Evolutionary conservation across 208 protist species (phyloP).

Genomic region (Acanthamoeba lenticulata): DNA sequence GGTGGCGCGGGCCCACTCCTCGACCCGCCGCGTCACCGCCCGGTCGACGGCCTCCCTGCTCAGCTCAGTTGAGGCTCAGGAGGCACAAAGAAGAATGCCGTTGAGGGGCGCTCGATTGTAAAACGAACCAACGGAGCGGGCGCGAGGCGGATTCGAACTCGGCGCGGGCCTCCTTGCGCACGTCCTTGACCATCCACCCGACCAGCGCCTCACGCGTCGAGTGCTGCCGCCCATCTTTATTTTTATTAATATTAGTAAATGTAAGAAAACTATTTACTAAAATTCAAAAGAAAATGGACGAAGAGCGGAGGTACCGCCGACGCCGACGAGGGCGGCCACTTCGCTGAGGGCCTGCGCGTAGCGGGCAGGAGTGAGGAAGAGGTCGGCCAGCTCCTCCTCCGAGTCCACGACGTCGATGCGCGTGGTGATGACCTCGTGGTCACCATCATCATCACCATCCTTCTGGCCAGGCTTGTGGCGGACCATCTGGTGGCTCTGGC

Average conservation of each 20-base stretch:
- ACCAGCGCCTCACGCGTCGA: neutral
- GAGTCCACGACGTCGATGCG: neutral
- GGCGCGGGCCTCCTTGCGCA: conserved; percentile 7
- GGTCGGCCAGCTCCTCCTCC: conserved; percentile 28
- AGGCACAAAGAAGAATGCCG: no score
- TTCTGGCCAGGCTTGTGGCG: neutral
- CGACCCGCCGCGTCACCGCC: neutral
- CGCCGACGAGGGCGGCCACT: neutral
- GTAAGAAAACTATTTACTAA: neutral
- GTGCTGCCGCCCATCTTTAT: neutral
- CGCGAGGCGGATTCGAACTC: neutral
- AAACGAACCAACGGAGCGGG: neutral
- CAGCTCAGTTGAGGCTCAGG: no score
- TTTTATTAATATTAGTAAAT: neutral
- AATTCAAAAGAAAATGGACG: neutral
- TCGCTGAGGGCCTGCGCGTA: conserved; percentile 20
- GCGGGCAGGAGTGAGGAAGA: conserved; percentile 1
- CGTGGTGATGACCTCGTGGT: neutral
- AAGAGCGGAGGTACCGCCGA: neutral
- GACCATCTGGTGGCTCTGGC: conserved; percentile 30
- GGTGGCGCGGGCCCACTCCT: neutral
- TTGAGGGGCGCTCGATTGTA: no score
- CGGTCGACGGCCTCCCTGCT: neutral
- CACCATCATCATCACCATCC: neutral
- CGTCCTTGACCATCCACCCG: conserved; percentile 29